Conservation (phyloP, 2,329 filamentous ascomycete species). For the Sclerotinia spermophila region DNA sequence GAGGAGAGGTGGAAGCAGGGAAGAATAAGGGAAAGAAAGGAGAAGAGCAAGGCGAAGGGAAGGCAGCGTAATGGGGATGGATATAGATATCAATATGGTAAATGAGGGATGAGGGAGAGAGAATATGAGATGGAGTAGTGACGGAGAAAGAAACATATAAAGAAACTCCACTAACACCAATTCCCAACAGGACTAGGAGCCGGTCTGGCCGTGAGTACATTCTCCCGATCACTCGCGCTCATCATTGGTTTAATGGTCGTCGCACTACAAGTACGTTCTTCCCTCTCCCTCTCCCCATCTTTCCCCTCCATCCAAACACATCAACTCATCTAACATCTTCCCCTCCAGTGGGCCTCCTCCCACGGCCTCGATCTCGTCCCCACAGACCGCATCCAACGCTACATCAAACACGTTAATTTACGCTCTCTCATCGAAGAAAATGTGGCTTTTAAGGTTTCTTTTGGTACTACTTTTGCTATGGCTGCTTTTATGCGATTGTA, state of each 20-base stretch:
- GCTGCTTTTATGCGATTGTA: conserved; percentile 61
- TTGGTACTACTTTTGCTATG: conserved; percentile 69
- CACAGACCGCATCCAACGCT: conserved; percentile 43
- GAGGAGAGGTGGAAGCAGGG: not conserved
- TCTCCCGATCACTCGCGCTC: conserved; percentile 67
- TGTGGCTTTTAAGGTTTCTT: conserved; percentile 48
- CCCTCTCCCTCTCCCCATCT: too few species aligned
- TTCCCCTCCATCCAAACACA: not conserved
- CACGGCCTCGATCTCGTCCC: conserved; percentile 47
- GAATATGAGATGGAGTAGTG: too few species aligned
- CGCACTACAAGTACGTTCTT: conserved; percentile 37
- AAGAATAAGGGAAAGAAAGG: too few species aligned
- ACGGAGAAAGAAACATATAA: not conserved
- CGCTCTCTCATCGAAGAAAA: conserved; percentile 39
- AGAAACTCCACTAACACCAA: not conserved
- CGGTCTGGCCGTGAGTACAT: conserved; percentile 59
- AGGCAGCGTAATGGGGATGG: too few species aligned
- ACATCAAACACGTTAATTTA: conserved; percentile 48
- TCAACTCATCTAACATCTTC: conserved; percentile 19
- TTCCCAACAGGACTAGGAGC: conserved; percentile 28
- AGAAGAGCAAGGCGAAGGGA: too few species aligned
- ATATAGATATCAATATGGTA: not conserved
- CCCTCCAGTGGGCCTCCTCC: conserved; percentile 45
- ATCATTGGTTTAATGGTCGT: conserved; percentile 63
- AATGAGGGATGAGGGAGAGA: too few species aligned